Percentiles rank a stretch among this genome's conserved stretches.
Evolutionary conservation across 768 basidiomycete species (phyloP).

Genomic region (Mycena capillaripes): DNA sequence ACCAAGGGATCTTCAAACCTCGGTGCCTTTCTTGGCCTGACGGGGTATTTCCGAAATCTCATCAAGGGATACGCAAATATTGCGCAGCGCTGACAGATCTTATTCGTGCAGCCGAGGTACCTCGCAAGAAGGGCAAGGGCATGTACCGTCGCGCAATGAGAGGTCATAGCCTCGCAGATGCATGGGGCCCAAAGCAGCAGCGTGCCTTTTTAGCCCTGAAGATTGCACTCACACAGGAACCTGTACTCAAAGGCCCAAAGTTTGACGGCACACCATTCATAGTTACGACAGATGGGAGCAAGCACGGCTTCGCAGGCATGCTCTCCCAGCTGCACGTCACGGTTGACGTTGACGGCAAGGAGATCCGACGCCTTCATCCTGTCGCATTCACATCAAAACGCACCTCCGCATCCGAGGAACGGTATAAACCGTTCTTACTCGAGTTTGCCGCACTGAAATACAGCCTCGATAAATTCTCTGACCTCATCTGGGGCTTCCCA

Average conservation of each 20-base stretch:
- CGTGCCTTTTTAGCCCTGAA: background rate
- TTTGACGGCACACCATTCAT: too few relatives aligned
- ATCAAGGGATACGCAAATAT: slow-evolving; percentile 50
- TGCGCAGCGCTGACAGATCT: slow-evolving; percentile 52
- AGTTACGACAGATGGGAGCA: too few relatives aligned
- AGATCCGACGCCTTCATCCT: slow-evolving; percentile 35
- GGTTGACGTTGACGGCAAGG: slow-evolving; percentile 29
- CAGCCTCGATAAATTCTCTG: too few relatives aligned
- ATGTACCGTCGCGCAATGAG: background rate
- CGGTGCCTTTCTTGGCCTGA: slow-evolving; percentile 25
- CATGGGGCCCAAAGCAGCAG: background rate
- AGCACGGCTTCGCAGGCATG: too few relatives aligned
- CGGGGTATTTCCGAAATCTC: slow-evolving; percentile 48
- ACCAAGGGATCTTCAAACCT: slow-evolving; percentile 29
- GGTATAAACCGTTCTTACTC: too few relatives aligned
- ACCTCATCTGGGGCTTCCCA: too few relatives aligned
- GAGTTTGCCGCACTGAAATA: too few relatives aligned
- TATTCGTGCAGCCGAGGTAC: background rate
- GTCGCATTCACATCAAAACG: slow-evolving; percentile 46
- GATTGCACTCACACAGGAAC: too few relatives aligned
- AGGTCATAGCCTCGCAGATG: background rate
- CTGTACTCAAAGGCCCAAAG: too few relatives aligned
- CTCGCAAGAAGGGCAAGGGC: too few relatives aligned
- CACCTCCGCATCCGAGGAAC: too few relatives aligned
- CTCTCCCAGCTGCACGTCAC: too few relatives aligned